Evolutionary conservation across 1,139 yeast genomes (phyloP).

Genomic region (Debaryomyces psychrophilus): DNA sequence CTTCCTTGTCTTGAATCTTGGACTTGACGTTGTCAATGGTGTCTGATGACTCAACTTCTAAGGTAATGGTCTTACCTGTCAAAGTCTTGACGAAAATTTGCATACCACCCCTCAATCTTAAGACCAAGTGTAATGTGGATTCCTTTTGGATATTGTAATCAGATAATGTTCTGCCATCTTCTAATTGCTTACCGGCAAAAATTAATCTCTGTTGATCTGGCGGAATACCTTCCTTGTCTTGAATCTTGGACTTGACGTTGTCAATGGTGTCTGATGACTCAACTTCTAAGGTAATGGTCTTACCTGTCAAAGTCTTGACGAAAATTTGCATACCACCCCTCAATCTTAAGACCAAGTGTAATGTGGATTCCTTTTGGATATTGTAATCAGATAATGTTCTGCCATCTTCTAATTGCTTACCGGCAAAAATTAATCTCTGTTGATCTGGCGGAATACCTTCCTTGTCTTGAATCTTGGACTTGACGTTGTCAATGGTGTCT

Average conservation of each 20-base stretch:
- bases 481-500: constrained; percentile 71
- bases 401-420: constrained; percentile 98
- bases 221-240: constrained; percentile 97
- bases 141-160: constrained; percentile 39
- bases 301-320: constrained; percentile 97
- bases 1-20: constrained; percentile 97
- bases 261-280: constrained; percentile 46
- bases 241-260: constrained; percentile 96
- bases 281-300: constrained; percentile 59
- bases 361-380: constrained; percentile 55
- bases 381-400: constrained; percentile 62
- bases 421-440: constrained; percentile 97
- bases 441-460: constrained; percentile 98
- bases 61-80: constrained; percentile 83
- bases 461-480: constrained; percentile 96
- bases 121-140: constrained; percentile 89
- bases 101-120: constrained; percentile 88
- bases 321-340: constrained; percentile 99
- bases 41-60: constrained; percentile 35
- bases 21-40: constrained; percentile 85
- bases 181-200: constrained; percentile 98
- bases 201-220: constrained; percentile 98
- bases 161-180: constrained; percentile 84
- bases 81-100: constrained; percentile 98
- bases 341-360: constrained; percentile 93